Evolutionary conservation across 352 stramenopile species (phyloP).

Genomic region (Plasmopara viticola): DNA sequence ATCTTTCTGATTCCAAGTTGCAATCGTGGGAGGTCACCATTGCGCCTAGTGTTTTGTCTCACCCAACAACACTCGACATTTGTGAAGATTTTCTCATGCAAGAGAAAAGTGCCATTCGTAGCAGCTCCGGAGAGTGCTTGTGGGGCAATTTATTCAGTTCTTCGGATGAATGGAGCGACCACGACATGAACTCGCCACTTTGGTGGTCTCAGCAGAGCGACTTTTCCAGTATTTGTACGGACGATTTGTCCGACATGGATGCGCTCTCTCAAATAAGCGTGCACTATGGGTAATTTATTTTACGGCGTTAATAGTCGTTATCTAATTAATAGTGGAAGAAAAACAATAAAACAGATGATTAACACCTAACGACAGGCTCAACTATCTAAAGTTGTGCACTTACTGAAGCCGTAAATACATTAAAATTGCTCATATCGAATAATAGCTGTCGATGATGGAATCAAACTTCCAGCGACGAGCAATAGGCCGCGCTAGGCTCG

Average conservation of each 20-base stretch:
- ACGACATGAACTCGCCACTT: constrained; percentile 23
- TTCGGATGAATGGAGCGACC: constrained; percentile 14
- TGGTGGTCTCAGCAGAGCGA: constrained; percentile 34
- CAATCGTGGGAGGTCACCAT: constrained; percentile 34
- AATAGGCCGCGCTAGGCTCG: too few species aligned
- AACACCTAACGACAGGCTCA: not conserved
- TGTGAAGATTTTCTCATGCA: constrained; percentile 4
- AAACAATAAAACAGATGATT: not conserved
- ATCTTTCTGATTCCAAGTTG: constrained; percentile 18
- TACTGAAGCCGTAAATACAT: too few species aligned
- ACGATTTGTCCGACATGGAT: constrained; percentile 54
- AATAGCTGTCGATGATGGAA: too few species aligned
- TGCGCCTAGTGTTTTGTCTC: constrained; percentile 25
- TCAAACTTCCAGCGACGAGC: too few species aligned
- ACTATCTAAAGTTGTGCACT: too few species aligned
- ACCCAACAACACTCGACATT: constrained; percentile 8
- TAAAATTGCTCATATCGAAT: too few species aligned
- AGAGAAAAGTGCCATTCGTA: constrained; percentile 1
- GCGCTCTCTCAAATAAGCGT: constrained; percentile 39
- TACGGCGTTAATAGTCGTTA: not conserved
- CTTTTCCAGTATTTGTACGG: constrained; percentile 44
- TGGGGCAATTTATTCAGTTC: constrained; percentile 9
- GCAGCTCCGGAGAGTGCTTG: not conserved
- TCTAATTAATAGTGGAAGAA: not conserved
- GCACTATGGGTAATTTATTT: constrained; percentile 18